Evolutionary conservation across 1,284 basidiomycete genomes (phyloP).

Genomic region (Heterobasidion occidentale): DNA sequence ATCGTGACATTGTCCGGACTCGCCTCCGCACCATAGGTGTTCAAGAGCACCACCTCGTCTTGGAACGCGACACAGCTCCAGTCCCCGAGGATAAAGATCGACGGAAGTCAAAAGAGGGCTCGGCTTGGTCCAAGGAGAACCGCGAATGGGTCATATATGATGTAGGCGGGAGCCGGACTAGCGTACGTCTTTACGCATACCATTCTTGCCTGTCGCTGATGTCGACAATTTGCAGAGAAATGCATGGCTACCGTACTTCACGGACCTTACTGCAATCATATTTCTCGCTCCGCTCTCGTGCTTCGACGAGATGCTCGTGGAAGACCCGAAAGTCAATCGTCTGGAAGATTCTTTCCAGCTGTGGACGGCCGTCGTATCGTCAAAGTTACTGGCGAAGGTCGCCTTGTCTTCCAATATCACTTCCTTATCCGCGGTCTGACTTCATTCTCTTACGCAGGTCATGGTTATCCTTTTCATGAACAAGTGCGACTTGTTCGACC

Average conservation of each 20-base stretch:
- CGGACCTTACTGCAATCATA: conserved; percentile 33
- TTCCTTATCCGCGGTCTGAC: not conserved
- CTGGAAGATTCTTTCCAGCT: conserved; percentile 34
- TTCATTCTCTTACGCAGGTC: not conserved
- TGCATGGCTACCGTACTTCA: conserved; percentile 32
- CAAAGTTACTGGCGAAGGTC: conserved; percentile 25
- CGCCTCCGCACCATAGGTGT: conserved; percentile 63
- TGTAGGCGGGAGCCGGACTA: conserved; percentile 63
- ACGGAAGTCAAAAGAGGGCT: not conserved
- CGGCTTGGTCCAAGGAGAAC: conserved; percentile 13
- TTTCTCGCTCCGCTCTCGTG: conserved; percentile 32
- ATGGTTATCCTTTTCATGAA: conserved; percentile 31
- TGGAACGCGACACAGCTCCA: conserved; percentile 46
- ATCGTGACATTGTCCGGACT: conserved; percentile 65
- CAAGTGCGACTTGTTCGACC: conserved; percentile 51
- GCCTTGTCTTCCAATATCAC: not conserved
- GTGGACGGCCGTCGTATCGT: conserved; percentile 30
- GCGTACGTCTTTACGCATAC: conserved; percentile 30
- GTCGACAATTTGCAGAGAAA: conserved; percentile 17
- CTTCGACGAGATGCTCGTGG: conserved; percentile 35
- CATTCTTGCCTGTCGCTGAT: not conserved
- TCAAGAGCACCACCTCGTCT: conserved; percentile 61
- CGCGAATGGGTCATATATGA: conserved; percentile 66
- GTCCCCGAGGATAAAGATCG: not conserved
- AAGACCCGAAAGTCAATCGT: conserved; percentile 33